Base-by-base conservation (phyloP, 768 basidiomycete species). In the Mycena capillaripes region DNA sequence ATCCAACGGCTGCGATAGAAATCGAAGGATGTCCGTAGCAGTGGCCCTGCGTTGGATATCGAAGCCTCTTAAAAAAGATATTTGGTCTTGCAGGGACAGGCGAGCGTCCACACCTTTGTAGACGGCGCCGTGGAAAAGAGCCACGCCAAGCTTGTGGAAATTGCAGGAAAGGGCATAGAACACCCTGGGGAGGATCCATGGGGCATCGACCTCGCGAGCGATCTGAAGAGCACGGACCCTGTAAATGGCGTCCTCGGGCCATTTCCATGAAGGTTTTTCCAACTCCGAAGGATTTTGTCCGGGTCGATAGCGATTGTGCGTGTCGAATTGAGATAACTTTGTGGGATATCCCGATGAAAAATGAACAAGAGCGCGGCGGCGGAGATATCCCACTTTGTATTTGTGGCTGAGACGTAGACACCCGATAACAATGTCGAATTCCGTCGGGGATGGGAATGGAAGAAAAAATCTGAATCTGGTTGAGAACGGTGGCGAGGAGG, bases 361-460 rank as follows among this genome's bases (percentile, higher is more conserved):
- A 44, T 69, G 58, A 9, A 48, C 12, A 9, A 69, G 59, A 3
- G 32, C 57, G 11, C 42, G 57, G 4, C 46, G 57, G 44, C n/a
- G 46, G 46, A 30, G 16, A 48, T 56, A 53, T 1, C 61, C 70
- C 21, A 67, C 71, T 0, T 14, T 38, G 11, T 72, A 72, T 42
- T 72, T 72, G 36, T 72, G 64, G 30, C 65, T 57, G 52, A 72
- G 71, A 10, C 71, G 59, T 3, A 66, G 62, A 42, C 69, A 70
- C 3, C 19, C 30, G 40, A 52, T 21, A 21, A 69, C 16, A 27
- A 5, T 32, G 36, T 34, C 16, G 50, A 52, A 53, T 19, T 60
- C 36, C 17, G 67, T 38, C 1, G 1, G 14, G 16, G n/a, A 9
- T 4, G 67, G 67, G 27, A 36, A 52, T 21, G 57, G 44, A 9